A percentile compares a stretch with the other conserved stretches of the same genome.
phyloP scores from a whole-genome alignment of 1,139 yeast species.

The Geotrichum phurueaensis region DNA sequence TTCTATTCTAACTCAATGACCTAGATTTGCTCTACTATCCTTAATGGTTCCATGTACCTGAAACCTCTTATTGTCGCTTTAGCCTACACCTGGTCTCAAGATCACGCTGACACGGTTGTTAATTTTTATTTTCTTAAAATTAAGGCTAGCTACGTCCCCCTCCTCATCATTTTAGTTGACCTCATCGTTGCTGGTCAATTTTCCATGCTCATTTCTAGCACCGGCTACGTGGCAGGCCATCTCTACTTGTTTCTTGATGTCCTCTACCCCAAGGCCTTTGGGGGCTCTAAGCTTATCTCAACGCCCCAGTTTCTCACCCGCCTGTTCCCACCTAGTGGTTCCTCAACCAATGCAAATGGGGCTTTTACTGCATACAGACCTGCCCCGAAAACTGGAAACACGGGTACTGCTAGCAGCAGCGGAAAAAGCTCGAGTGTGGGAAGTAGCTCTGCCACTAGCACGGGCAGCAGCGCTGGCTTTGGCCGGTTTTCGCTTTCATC shows the following conservation, averaged over 20 bases:
- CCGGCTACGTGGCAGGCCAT: slow-evolving; percentile 37
- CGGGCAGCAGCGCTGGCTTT: slow-evolving; percentile 11
- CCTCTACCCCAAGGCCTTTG: slow-evolving; percentile 22
- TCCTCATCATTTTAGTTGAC: slow-evolving; percentile 29
- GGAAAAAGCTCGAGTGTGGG: not conserved
- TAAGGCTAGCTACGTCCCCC: slow-evolving; percentile 34
- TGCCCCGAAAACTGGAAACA: not conserved
- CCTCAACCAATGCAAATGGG: slow-evolving; percentile 13
- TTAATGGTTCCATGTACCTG: slow-evolving; percentile 26
- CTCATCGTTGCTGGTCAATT: slow-evolving; percentile 30
- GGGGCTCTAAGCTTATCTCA: slow-evolving; percentile 25
- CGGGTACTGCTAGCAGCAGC: not conserved
- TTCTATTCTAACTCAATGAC: not conserved
- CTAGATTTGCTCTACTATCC: slow-evolving; percentile 21
- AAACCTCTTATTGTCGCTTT: slow-evolving; percentile 31
- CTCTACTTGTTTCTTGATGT: slow-evolving; percentile 31
- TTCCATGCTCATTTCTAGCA: slow-evolving; percentile 26
- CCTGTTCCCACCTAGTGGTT: slow-evolving; percentile 20
- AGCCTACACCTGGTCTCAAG: slow-evolving; percentile 38
- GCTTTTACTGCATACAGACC: slow-evolving; percentile 22
- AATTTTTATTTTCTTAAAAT: slow-evolving; percentile 32
- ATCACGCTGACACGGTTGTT: slow-evolving; percentile 29
- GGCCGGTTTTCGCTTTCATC: slow-evolving; percentile 14
- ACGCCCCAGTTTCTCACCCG: slow-evolving; percentile 26
- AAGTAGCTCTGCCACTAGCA: not conserved